Base-by-base conservation (phyloP, 2,329 filamentous ascomycete genomes). In the Sordariomycetes sp. region DNA sequence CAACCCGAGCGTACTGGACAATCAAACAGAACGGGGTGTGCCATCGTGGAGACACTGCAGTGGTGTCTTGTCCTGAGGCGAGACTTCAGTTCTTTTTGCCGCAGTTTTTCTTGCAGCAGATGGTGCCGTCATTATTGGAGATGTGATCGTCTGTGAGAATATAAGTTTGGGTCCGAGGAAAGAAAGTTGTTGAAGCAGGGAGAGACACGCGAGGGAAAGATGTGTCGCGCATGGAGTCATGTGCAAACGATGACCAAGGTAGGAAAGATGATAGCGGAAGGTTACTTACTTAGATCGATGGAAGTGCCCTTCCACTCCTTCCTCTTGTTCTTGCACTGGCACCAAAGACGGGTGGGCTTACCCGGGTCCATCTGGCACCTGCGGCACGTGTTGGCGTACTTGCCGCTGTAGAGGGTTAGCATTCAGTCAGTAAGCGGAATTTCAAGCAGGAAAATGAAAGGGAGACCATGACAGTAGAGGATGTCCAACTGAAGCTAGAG, bases 31-130 rank as follows among this genome's bases (percentile, higher is more conserved):
- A 32, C 28, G 28, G 28, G 28, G 28, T 8, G 28, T 32, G 28
- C 28, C 4, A 32, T 32, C 28, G 28, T 32, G 28, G 28, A 32
- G 28, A 8, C 28, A 8, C 28, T 32, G 28, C 4, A 32, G 8
- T 32, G 8, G 28, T 4, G 28, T 4, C 28, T 3, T 32, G 28
- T 32, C 28, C 28, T 32, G n/a, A 17, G 24, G 5, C 7, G 10
- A 15, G 24, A 6, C 25, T 17, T 34, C 6, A 17, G 15, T 28
- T 13, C 32, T 32, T 15, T 7, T 15, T 35, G 45, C 55, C 50
- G 55, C 45, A 56, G 45, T 22, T 17, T 5, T 25, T 52, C 2
- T 48, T 32, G n/a, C 55, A 56, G 48, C 55, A 56, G 22, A 56
- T 10, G 8, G n/a, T n/a, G 20, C 45, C 55, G 24, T 56, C 35